These are phyloP conservation scores for Diaporthe ampelina DNA, from an alignment of 2,329 filamentous ascomycete genomes.

Conservation along the genomic window DNA sequence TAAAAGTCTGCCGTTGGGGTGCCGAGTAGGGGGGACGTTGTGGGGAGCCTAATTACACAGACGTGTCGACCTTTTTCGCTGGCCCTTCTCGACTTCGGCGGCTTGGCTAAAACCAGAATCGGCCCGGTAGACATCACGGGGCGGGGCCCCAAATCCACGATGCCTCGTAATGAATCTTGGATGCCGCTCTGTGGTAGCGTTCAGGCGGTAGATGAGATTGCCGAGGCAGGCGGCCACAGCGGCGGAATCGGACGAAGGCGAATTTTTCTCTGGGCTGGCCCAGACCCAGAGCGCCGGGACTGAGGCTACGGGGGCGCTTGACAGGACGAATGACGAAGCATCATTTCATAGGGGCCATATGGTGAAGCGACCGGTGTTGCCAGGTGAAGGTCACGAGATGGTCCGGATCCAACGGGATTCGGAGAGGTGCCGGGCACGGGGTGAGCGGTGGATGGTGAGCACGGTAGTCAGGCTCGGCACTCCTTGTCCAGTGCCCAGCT, in stretches of 20 bases:
- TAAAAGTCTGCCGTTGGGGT: conserved; percentile 22
- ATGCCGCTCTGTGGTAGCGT: background rate
- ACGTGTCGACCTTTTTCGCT: background rate
- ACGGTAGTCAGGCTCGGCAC: background rate
- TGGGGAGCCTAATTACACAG: conserved; percentile 8
- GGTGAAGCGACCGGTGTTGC: conserved; percentile 20
- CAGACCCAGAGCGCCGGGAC: background rate
- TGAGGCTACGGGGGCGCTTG: conserved; percentile 17
- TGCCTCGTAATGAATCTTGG: conserved; percentile 17
- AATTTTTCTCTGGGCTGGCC: background rate
- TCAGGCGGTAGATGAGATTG: conserved; percentile 3
- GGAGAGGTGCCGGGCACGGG: conserved; percentile 1
- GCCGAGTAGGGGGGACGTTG: conserved; percentile 11
- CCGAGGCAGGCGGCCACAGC: conserved; percentile 10
- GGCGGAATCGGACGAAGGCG: conserved; percentile 18
- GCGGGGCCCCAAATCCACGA: conserved; percentile 17
- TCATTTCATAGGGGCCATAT: background rate
- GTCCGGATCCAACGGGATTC: conserved; percentile 10
- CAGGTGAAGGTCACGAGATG: conserved; percentile 19
- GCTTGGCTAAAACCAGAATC: conserved; percentile 26
- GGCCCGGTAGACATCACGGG: conserved; percentile 25
- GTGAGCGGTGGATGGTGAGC: conserved; percentile 7
- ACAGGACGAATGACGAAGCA: conserved; percentile 4
- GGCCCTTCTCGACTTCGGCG: conserved; percentile 14
- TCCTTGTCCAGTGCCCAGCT: background rate